Percentiles rank a stretch among this genome's conserved stretches.
Conservation (phyloP, 192 early-diverging fungal genomes). For the Coemansia sp. region DNA sequence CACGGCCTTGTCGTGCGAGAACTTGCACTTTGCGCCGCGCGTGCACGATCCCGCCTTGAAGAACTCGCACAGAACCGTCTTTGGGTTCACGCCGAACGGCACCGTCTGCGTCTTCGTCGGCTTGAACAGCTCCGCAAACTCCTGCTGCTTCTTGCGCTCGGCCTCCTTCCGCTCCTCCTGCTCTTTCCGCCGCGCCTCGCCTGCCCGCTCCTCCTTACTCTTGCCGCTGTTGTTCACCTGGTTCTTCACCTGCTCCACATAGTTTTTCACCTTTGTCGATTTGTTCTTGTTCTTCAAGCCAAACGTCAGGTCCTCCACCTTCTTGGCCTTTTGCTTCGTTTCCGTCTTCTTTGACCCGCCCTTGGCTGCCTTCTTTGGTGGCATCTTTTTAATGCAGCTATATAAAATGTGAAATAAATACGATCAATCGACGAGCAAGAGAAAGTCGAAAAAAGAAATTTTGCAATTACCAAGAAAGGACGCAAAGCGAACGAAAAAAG, state of each 20-base stretch:
- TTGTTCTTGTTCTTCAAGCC: constrained; percentile 99
- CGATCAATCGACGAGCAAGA: background rate
- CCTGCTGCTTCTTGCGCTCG: constrained; percentile 87
- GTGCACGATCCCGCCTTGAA: constrained; percentile 91
- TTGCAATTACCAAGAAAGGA: background rate
- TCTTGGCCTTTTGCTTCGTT: constrained; percentile 72
- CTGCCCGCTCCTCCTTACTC: constrained; percentile 51
- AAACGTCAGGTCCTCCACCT: constrained; percentile 95
- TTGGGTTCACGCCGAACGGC: constrained; percentile 97
- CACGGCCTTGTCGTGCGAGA: constrained; percentile 91
- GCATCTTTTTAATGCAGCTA: constrained; percentile 59
- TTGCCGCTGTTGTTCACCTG: constrained; percentile 68
- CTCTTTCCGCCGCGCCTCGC: constrained; percentile 62
- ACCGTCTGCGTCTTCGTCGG: constrained; percentile 91
- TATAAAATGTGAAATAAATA: constrained; percentile 8
- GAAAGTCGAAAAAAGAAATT: background rate
- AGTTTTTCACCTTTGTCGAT: constrained; percentile 84
- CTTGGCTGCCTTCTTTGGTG: constrained; percentile 66
- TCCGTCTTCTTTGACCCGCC: constrained; percentile 56
- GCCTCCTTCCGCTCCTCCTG: constrained; percentile 66
- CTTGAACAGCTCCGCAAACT: constrained; percentile 88
- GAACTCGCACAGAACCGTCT: constrained; percentile 87
- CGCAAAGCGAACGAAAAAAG: no score
- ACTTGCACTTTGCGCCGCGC: constrained; percentile 94
- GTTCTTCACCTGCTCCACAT: constrained; percentile 87